Percentiles rank a stretch among this genome's conserved stretches.
Evolutionary conservation across 192 early-diverging fungal species (phyloP).

Genomic region (Pilobolus umbonatus): DNA sequence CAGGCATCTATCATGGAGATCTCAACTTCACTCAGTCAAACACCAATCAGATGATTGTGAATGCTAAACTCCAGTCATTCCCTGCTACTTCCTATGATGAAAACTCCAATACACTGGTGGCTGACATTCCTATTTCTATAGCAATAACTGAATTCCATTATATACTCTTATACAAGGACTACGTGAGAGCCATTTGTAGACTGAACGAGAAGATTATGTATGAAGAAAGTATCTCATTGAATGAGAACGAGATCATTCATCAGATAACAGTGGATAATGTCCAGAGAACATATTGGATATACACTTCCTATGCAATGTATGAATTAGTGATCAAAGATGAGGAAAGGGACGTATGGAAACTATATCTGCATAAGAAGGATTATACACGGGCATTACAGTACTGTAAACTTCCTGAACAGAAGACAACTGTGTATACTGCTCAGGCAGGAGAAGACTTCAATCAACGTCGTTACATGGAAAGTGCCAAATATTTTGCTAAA

Average conservation of each 20-base stretch:
- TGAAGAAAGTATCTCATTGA: slow-evolving; percentile 68
- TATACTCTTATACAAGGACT: slow-evolving; percentile 74
- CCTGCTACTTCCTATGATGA: slow-evolving; percentile 33
- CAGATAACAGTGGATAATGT: slow-evolving; percentile 68
- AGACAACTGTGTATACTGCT: slow-evolving; percentile 69
- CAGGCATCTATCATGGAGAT: slow-evolving; percentile 84
- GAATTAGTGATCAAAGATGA: slow-evolving; percentile 89
- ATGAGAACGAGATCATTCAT: slow-evolving; percentile 42
- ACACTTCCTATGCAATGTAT: slow-evolving; percentile 74
- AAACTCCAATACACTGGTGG: slow-evolving; percentile 18
- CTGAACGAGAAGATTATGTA: slow-evolving; percentile 79
- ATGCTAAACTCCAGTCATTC: not conserved
- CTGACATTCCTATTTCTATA: slow-evolving; percentile 67
- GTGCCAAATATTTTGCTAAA: slow-evolving; percentile 86
- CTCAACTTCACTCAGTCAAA: slow-evolving; percentile 69
- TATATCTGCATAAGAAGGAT: slow-evolving; percentile 74
- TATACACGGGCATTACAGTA: slow-evolving; percentile 79
- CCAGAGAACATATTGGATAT: slow-evolving; percentile 89
- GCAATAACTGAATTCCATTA: slow-evolving; percentile 87
- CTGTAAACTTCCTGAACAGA: slow-evolving; percentile 66
- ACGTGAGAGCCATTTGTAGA: slow-evolving; percentile 69
- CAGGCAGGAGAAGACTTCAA: slow-evolving; percentile 86
- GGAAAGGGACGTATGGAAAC: slow-evolving; percentile 90
- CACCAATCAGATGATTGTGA: slow-evolving; percentile 64
- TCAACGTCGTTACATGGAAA: slow-evolving; percentile 63